Conservation (phyloP, 371 early-diverging fungal genomes). For the Apophysomyces variabilis region DNA sequence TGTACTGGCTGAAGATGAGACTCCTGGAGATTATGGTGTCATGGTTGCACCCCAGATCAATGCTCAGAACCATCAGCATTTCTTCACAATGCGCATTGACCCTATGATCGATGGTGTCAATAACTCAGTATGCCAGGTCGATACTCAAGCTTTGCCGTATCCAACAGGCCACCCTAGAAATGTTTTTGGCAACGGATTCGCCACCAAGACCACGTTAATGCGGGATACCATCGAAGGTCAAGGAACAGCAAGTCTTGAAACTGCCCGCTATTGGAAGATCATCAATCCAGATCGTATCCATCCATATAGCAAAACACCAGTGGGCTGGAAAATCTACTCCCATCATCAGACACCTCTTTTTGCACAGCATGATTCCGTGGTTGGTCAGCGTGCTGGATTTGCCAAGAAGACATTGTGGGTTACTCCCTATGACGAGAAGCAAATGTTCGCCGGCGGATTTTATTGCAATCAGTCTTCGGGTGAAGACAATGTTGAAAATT, state of each 20-base stretch:
- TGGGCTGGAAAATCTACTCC: slow-evolving; percentile 52
- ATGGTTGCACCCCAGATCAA: slow-evolving; percentile 58
- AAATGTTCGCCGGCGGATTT: slow-evolving; percentile 60
- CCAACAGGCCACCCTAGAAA: slow-evolving; percentile 55
- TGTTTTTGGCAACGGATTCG: slow-evolving; percentile 49
- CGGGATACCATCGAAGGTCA: slow-evolving; percentile 49
- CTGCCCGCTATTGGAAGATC: slow-evolving; percentile 55
- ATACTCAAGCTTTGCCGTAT: slow-evolving; percentile 38
- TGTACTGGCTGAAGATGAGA: slow-evolving; percentile 57
- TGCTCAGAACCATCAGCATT: slow-evolving; percentile 59
- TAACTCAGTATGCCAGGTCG: slow-evolving; percentile 47
- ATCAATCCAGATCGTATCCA: slow-evolving; percentile 46
- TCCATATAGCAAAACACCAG: slow-evolving; percentile 49
- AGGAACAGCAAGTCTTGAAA: slow-evolving; percentile 30
- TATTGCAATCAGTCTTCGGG: slow-evolving; percentile 56
- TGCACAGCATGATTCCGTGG: slow-evolving; percentile 50
- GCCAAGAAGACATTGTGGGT: slow-evolving; percentile 58
- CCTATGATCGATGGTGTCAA: slow-evolving; percentile 57
- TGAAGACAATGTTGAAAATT: slow-evolving; percentile 36
- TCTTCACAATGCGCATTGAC: slow-evolving; percentile 61
- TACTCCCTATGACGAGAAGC: slow-evolving; percentile 53
- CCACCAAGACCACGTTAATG: slow-evolving; percentile 33
- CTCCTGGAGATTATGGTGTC: slow-evolving; percentile 49
- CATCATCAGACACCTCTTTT: slow-evolving; percentile 41
- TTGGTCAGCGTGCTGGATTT: slow-evolving; percentile 55